Percentiles rank a stretch among this genome's conserved stretches.
These are phyloP conservation scores for Calocybe gambosa DNA, from an alignment of 1,284 basidiomycete species.

Conservation along the genomic window DNA sequence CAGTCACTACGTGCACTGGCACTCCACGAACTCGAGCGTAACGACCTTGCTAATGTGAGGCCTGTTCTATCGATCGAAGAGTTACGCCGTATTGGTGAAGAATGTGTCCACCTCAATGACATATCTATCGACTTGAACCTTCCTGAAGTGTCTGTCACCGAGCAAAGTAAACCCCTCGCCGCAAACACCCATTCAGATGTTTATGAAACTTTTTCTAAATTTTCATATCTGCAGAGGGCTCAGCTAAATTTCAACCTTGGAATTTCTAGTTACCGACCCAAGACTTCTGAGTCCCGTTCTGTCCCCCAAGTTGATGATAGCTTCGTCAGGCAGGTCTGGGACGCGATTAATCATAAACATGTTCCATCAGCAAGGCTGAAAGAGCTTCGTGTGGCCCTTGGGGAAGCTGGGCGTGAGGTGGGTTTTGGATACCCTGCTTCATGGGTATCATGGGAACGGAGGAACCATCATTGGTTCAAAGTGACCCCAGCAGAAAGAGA, in stretches of 20 bases:
- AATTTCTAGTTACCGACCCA: background rate
- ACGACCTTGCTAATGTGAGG: background rate
- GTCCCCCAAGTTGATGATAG: background rate
- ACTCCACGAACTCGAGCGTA: background rate
- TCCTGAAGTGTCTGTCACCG: background rate
- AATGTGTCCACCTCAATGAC: background rate
- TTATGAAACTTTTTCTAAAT: background rate
- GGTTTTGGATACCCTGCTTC: background rate
- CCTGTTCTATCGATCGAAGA: background rate
- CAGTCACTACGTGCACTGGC: background rate
- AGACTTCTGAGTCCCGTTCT: background rate
- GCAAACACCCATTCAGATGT: background rate
- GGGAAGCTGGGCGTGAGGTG: background rate
- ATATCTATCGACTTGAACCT: background rate
- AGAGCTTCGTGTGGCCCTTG: background rate
- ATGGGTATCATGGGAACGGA: background rate
- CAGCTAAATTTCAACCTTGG: conserved; percentile 1
- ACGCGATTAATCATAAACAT: background rate
- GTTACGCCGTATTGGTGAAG: background rate
- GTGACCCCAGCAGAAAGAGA: background rate
- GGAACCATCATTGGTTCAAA: background rate
- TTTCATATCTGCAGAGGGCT: background rate
- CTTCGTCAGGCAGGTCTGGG: background rate
- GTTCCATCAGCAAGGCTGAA: background rate
- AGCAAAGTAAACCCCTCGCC: background rate